A percentile compares a stretch with the other conserved stretches of the same genome.
Evolutionary conservation across 2,329 filamentous ascomycete genomes (phyloP).

Genomic region (Penicillium griseofulvum): DNA sequence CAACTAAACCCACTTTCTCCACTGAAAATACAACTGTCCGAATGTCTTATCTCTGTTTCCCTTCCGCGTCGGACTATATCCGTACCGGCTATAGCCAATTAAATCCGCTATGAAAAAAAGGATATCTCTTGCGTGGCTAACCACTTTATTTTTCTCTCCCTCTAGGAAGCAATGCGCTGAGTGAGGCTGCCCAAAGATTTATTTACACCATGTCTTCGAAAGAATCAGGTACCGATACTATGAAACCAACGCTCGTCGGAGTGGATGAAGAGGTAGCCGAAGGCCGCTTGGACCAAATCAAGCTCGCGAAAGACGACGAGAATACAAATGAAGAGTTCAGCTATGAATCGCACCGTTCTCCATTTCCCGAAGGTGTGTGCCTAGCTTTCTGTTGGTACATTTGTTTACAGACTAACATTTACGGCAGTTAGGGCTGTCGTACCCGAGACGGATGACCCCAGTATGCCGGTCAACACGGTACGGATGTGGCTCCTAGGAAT

Average conservation of each 20-base stretch:
- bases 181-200: neutral
- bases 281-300: neutral
- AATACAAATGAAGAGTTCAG: slow-evolving; percentile 19
- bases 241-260: neutral
- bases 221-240: neutral
- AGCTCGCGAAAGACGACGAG: neutral
- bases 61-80: neutral
- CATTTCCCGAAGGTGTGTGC: slow-evolving; percentile 24
- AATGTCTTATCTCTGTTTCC: neutral
- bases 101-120: neutral
- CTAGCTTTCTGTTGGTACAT: neutral
- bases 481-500: slow-evolving; percentile 48
- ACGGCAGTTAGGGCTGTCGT: slow-evolving; percentile 26
- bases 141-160: neutral
- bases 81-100: neutral
- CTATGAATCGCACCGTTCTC: slow-evolving; percentile 27
- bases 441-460: slow-evolving; percentile 30
- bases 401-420: neutral
- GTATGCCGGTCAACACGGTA: slow-evolving; percentile 29
- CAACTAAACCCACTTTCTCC: neutral
- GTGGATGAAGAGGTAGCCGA: neutral
- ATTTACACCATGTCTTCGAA: neutral
- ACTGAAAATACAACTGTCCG: neutral
- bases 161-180: neutral
- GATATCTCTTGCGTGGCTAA: neutral